Evolutionary conservation across 305 asterid genomes (phyloP), one percentile per base, ranked within the genome.

Genomic region (Lippia alba): DNA sequence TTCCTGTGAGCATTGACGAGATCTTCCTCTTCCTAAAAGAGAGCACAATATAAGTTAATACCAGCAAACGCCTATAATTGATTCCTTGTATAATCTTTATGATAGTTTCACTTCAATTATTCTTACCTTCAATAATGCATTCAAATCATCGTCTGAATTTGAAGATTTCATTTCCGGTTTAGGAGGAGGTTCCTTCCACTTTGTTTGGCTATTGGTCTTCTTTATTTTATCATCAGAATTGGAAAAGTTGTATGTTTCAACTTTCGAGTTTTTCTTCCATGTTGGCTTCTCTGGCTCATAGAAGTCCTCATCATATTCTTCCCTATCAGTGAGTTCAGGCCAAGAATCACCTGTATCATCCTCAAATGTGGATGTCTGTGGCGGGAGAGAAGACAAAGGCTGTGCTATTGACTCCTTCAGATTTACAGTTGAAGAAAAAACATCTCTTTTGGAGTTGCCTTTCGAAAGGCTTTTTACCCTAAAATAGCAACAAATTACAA

Each of bases 391-490:
- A 72, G 89, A 80, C 58, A 82, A 48, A 4, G 96, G 84, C 54
- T 82, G 85, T 61, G 85, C 57, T 14, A 82, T 88, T 36, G 98
- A 86, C 79, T 95, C 99, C 79, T 83, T 95, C 85, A 87, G 71
- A 77, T 83, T 90, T 54, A 77, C 1, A 58, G 94, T 86, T 66
- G 94, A 86, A 74, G 93, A 79, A 59, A 80, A 70, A 62, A 77
- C 80, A 3, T 95, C 99, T 81, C 82, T 95, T 67, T 89, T 94
- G 72, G 93, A 69, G 75, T 78, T 87, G 58, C 96, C 91, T 79
- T 89, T 95, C 34, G 99, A 95, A 53, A 95, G 97, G 80, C 98
- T 92, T 87, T 95, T 95, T 64, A 95, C 99, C 87, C 99, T 95
- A 66, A 65, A 71, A 61, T 39, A 12, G 74, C 56, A 34, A 24